phyloP scores from a whole-genome alignment of 139 green algal genomes.

The Chlamydomonas sphaeroides region DNA sequence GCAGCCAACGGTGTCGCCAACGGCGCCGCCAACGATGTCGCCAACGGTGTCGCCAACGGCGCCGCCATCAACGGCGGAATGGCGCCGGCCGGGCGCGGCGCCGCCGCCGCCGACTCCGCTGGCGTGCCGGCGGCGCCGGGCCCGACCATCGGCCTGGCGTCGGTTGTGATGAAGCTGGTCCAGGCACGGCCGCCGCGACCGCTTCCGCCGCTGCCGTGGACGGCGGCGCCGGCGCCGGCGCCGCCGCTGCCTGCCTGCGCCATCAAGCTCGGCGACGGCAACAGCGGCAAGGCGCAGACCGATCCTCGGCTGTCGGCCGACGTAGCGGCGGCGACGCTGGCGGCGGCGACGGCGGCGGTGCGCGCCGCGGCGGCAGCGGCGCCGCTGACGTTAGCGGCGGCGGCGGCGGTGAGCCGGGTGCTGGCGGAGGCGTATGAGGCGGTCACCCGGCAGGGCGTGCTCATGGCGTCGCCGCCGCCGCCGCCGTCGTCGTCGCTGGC shows the following conservation, averaged over 20 bases:
- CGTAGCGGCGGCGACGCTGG: background rate
- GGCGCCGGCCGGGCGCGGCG: background rate
- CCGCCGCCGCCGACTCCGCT: background rate
- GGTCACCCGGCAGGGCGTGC: background rate
- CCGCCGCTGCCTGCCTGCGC: background rate
- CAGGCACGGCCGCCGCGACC: conserved; percentile 22
- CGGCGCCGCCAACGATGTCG: too few relatives aligned
- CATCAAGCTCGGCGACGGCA: conserved; percentile 22
- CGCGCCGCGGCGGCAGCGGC: conserved; percentile 1
- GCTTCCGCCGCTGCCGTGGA: background rate
- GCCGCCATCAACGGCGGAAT: too few relatives aligned
- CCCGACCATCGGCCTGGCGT: conserved; percentile 4
- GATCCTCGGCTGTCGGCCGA: conserved; percentile 12
- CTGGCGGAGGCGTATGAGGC: conserved; percentile 32
- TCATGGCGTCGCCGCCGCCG: conserved; percentile 11
- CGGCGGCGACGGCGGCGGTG: background rate
- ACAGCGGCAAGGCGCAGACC: conserved; percentile 17
- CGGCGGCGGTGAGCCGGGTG: conserved; percentile 1
- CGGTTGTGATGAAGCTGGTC: conserved; percentile 43
- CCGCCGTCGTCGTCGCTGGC: too few relatives aligned
- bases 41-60: too few relatives aligned
- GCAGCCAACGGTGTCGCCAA: background rate
- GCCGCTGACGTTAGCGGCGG: background rate
- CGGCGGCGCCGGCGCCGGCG: background rate
- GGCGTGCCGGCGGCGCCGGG: background rate